Evolutionary conservation across 768 basidiomycete genomes (phyloP).

Genomic region (Macrocybe gigantea): DNA sequence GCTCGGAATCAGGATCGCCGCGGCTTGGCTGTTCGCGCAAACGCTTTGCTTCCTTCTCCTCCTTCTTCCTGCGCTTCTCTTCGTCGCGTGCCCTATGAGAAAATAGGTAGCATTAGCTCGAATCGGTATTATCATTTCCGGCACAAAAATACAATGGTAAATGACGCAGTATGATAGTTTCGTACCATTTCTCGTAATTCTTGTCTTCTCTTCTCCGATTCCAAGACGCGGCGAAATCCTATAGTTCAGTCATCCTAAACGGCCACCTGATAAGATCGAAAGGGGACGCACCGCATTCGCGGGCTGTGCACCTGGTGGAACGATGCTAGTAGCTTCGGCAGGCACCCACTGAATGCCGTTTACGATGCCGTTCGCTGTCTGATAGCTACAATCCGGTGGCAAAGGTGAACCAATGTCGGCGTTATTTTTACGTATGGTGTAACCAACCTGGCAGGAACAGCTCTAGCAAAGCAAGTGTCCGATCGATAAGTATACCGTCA

Average conservation of each 20-base stretch:
- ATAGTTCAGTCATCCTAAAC: neutral
- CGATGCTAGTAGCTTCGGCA: slow-evolving; percentile 57
- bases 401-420: slow-evolving; percentile 9
- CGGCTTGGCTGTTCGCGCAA: slow-evolving; percentile 50
- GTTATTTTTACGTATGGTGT: neutral
- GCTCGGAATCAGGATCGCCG: slow-evolving; percentile 45
- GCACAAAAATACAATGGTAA: neutral
- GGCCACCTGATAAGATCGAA: slow-evolving; percentile 6
- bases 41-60: slow-evolving; percentile 39
- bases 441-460: slow-evolving; percentile 65
- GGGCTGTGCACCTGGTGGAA: slow-evolving; percentile 56
- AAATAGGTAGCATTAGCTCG: slow-evolving; percentile 2
- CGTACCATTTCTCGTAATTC: slow-evolving; percentile 44
- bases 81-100: slow-evolving; percentile 39
- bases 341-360: slow-evolving; percentile 66
- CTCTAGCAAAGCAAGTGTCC: slow-evolving; percentile 34
- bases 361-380: slow-evolving; percentile 62
- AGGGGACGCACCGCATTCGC: slow-evolving; percentile 42
- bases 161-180: neutral
- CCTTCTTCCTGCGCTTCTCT: slow-evolving; percentile 36
- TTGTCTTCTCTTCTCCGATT: slow-evolving; percentile 34
- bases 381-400: slow-evolving; percentile 48
- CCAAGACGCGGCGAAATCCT: slow-evolving; percentile 62
- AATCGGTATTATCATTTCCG: slow-evolving; percentile 3
- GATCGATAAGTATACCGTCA: slow-evolving; percentile 13